Evolutionary conservation across 306 rosid species (phyloP), one percentile per base, ranked within the genome.

Genomic region (Coriaria nepalensis): DNA sequence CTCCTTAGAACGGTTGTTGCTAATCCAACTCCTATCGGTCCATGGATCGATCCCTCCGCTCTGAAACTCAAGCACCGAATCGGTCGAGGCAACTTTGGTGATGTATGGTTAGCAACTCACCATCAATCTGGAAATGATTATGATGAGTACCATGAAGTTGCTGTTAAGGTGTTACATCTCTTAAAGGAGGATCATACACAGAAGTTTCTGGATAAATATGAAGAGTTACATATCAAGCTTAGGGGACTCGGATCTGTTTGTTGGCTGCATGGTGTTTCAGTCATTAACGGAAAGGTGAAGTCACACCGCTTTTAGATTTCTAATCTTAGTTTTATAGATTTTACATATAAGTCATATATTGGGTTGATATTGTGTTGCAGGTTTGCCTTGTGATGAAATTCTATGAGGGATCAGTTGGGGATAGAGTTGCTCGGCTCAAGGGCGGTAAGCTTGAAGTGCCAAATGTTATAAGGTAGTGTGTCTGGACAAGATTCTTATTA

Each of bases 31-130:
- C 66, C 40, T 5, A 14, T 57, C 49, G 70, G 69, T 61, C 77
- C 81, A 6, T 72, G 93, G 96, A 81, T 81, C 57, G 75, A 74
- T 61, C 88, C 93, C 33, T 78, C 73, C 47, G 60, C 81, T 12
- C 64, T 86, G 74, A 86, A 79, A 61, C 83, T 81, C 59, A 73
- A 68, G 53, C 76, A 86, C 76, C 67, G 88, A 60, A 82, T 86
- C 54, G 93, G 93, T n/a, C 68, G 88, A 43, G 96, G 96, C 1
- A 70, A 80, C 37, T 81, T 78, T 20, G 96, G 93, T 42, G 96
- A 86, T 59, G 83, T 86, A 53, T 81, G 93, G 88, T 46, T 86
- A 38, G 96, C 93, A 7, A 86, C 96, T 36, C 77, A 39, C 63
- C 96, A 86, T 73, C 96, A 70, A 61, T 86, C 93, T 37, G 80